Evolutionary conservation across 331 rosid species (phyloP), one percentile per base, ranked within the genome.

Genomic region (Spiraea crenata): DNA sequence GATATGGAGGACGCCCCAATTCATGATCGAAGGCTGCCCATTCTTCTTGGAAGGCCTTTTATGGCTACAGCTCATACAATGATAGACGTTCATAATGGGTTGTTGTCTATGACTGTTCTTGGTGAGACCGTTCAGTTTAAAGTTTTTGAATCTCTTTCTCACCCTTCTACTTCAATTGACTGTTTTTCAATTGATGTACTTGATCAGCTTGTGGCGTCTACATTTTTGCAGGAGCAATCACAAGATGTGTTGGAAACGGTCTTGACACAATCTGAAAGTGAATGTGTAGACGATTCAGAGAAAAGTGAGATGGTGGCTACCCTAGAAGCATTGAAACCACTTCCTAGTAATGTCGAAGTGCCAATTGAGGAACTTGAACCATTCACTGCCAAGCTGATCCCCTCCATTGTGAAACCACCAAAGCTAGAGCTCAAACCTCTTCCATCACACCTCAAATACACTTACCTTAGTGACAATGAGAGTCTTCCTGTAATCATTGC

Each of bases 321-420:
- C 55, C 16, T 50, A 2, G 55, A 50, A 16, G 20, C 20, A 16
- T 15, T 50, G 16, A 16, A 16, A 50, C 0, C 25, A 16, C 16
- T 13, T 5, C 55, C 17, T 0, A 13, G 0, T 0, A 4, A 2
- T 50, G 6, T 50, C 16, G 15, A n/a, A 50, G 19, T 19, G 2
- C 9, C 16, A 5, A 5, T 16, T 3, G 3, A 16, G 19, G 8
- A n/a, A 16, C 16, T 50, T 12, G 0, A 50, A 50, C 3, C 55
- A 13, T 14, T 8, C 6, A 4, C 3, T 6, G 2, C 34, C 7
- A 3, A 52, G 7, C 5, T 52, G 0, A 7, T 6, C 5, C 57
- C 71, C 60, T 57, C 63, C 5, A 54, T 48, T 74, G 65, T 74
- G 48, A 57, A 4, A 1, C 63, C 5, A 10, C 63, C 63, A 6